Evolutionary conservation across 176 grass and related monocot genomes (phyloP).

Genomic region (Aegilops umbellulata): DNA sequence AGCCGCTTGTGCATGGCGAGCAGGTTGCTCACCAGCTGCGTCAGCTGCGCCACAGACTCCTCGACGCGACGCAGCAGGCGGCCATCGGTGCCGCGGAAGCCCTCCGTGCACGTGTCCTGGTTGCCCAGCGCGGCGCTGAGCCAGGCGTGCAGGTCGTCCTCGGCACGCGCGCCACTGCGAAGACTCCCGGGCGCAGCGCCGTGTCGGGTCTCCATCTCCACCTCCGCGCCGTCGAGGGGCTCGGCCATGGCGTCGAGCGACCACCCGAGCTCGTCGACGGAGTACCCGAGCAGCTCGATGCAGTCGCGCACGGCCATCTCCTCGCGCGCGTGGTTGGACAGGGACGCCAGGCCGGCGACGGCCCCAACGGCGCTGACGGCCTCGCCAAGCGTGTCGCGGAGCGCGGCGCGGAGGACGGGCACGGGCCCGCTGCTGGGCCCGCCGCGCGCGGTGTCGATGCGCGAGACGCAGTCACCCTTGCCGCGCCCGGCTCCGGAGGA

Average conservation of each 20-base stretch:
- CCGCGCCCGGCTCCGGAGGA: background rate
- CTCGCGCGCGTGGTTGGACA: slow-evolving; percentile 50
- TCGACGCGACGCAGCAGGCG: slow-evolving; percentile 48
- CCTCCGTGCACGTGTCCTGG: slow-evolving; percentile 85
- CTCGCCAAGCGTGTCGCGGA: slow-evolving; percentile 64
- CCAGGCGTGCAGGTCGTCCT: slow-evolving; percentile 69
- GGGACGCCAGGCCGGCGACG: slow-evolving; percentile 41
- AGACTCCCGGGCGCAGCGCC: background rate
- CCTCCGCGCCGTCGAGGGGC: background rate
- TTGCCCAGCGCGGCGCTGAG: slow-evolving; percentile 78
- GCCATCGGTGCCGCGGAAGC: slow-evolving; percentile 67
- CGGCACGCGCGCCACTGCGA: slow-evolving; percentile 17
- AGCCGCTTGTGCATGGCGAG: slow-evolving; percentile 72
- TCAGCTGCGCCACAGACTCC: slow-evolving; percentile 46
- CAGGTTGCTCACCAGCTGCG: slow-evolving; percentile 84
- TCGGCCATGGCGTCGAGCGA: slow-evolving; percentile 60
- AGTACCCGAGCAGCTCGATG: slow-evolving; percentile 77
- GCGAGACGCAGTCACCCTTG: slow-evolving; percentile 42
- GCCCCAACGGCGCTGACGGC: slow-evolving; percentile 39
- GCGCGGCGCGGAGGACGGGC: slow-evolving; percentile 76
- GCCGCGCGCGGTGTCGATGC: slow-evolving; percentile 47
- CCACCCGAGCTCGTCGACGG: slow-evolving; percentile 82
- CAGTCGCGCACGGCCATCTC: slow-evolving; percentile 88
- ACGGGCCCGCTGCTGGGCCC: slow-evolving; percentile 41
- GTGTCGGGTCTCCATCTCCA: background rate